Conservation (phyloP, 1,139 yeast species). For the Waltiozyma sp. region DNA sequence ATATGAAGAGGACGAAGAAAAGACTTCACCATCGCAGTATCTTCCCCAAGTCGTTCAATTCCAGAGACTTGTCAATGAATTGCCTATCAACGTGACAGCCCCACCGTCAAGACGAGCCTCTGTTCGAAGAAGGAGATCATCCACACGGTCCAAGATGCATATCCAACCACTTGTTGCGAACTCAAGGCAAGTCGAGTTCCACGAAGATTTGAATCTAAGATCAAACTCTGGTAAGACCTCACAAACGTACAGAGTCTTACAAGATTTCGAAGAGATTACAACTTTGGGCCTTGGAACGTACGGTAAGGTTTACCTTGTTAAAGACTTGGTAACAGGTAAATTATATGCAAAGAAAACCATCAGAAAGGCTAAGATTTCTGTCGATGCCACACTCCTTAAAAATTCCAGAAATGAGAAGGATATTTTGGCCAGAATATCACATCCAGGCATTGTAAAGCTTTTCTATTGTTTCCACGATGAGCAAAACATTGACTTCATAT, state of each 20-base stretch:
- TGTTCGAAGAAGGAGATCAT: background rate
- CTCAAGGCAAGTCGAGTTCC: background rate
- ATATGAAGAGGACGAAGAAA: background rate
- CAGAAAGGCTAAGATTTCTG: slow-evolving; percentile 62
- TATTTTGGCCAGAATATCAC: slow-evolving; percentile 58
- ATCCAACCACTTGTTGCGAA: background rate
- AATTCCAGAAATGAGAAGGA: slow-evolving; percentile 30
- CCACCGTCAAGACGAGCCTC: background rate
- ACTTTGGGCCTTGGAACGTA: slow-evolving; percentile 86
- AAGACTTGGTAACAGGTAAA: slow-evolving; percentile 48
- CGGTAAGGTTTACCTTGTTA: slow-evolving; percentile 76
- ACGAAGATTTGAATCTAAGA: background rate
- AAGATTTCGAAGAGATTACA: slow-evolving; percentile 63
- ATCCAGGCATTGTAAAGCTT: slow-evolving; percentile 81
- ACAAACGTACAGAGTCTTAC: slow-evolving; percentile 20
- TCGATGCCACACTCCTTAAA: slow-evolving; percentile 20
- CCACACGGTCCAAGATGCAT: background rate
- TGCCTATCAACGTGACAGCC: background rate
- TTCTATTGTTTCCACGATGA: slow-evolving; percentile 86
- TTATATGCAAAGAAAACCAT: slow-evolving; percentile 85
- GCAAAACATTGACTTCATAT: slow-evolving; percentile 63
- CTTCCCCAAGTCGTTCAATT: background rate
- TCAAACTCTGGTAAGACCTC: background rate
- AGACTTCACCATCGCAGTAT: background rate
- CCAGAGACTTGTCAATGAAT: background rate